A percentile compares a stretch with the other conserved stretches of the same genome.
Evolutionary conservation across 805 yeast genomes (phyloP).

Genomic region (Yarrowia deformans): DNA sequence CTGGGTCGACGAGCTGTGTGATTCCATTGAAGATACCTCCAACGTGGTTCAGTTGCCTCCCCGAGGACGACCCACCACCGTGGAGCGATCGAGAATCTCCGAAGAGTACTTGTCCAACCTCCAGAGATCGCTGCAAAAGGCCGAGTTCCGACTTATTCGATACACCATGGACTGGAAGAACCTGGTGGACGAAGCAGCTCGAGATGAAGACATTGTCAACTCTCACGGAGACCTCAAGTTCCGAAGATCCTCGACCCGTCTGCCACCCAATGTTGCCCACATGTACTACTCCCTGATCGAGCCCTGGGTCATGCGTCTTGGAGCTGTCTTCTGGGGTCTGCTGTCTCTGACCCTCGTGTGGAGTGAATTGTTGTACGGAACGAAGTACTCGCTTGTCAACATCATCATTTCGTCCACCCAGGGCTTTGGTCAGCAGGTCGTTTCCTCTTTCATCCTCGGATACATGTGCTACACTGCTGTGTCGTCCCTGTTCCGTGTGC

Average conservation of each 20-base stretch:
- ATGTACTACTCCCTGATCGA: conserved; percentile 54
- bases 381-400: conserved; percentile 68
- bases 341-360: conserved; percentile 66
- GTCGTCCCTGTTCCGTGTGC: conserved; percentile 68
- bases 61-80: conserved; percentile 37
- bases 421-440: conserved; percentile 53
- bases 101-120: conserved; percentile 59
- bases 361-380: conserved; percentile 78
- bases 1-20: conserved; percentile 68
- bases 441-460: conserved; percentile 58
- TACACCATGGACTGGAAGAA: conserved; percentile 64
- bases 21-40: conserved; percentile 50
- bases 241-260: conserved; percentile 43
- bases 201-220: conserved; percentile 64
- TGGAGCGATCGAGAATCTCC: conserved; percentile 47
- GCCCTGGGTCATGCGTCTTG: conserved; percentile 57
- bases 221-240: conserved; percentile 52
- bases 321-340: conserved; percentile 55
- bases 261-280: conserved; percentile 56
- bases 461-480: conserved; percentile 76
- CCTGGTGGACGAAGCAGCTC: conserved; percentile 58
- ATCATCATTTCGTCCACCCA: conserved; percentile 52
- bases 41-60: conserved; percentile 29
- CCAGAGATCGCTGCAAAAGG: conserved; percentile 59
- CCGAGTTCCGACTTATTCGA: conserved; percentile 61